These are phyloP conservation scores for Solanum appendiculatum DNA, from an alignment of 257 asterid species.

Conservation along the genomic window DNA sequence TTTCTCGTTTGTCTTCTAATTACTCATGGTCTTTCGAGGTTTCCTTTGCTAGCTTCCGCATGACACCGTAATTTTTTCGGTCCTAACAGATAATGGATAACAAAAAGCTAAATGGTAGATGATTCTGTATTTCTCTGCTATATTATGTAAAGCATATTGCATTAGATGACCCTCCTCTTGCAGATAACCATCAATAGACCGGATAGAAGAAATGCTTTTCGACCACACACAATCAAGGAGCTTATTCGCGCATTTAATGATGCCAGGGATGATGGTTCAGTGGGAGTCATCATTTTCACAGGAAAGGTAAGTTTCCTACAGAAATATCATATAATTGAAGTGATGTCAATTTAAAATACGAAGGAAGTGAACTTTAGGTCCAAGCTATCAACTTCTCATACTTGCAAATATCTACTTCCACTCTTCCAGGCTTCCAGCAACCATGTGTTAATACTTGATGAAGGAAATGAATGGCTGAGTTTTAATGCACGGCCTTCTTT, in stretches of 20 bases:
- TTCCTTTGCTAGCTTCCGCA: no score
- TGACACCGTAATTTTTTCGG: no score
- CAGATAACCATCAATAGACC: slow-evolving; percentile 93
- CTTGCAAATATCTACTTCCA: background rate
- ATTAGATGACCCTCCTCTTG: background rate
- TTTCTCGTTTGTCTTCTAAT: no score
- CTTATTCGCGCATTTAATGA: slow-evolving; percentile 83
- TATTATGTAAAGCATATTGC: background rate
- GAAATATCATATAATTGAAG: background rate
- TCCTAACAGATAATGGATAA: no score
- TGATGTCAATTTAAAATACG: background rate
- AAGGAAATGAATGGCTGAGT: background rate
- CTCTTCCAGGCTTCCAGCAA: no score
- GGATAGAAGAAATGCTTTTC: slow-evolving; percentile 83
- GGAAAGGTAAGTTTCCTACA: slow-evolving; percentile 51
- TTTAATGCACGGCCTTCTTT: background rate
- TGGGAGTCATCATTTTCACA: slow-evolving; percentile 82
- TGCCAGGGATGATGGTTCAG: slow-evolving; percentile 74
- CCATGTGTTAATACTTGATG: background rate
- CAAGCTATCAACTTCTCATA: background rate
- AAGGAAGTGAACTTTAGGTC: background rate
- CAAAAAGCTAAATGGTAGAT: background rate
- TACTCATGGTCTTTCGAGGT: no score
- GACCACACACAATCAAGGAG: slow-evolving; percentile 93
- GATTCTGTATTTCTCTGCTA: background rate